These are phyloP conservation scores for Ilyonectria mors-panacis DNA, from an alignment of 2,329 filamentous ascomycete species.

Conservation along the genomic window DNA sequence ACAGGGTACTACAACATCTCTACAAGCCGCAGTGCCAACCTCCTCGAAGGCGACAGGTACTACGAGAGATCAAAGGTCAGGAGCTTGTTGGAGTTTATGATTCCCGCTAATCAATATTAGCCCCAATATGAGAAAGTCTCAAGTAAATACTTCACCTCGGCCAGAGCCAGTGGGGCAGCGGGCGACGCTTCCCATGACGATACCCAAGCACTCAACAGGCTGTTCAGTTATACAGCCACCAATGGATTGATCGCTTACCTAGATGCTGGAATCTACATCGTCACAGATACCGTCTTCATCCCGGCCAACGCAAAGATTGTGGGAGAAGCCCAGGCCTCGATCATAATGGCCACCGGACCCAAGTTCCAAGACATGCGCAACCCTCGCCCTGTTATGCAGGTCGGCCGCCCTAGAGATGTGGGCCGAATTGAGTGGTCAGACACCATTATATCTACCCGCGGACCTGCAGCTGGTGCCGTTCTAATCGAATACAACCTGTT, in stretches of 20 bases:
- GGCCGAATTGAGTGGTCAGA: slow-evolving; percentile 81
- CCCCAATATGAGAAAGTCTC: slow-evolving; percentile 78
- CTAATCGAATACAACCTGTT: slow-evolving; percentile 82
- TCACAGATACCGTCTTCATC: slow-evolving; percentile 68
- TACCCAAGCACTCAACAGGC: slow-evolving; percentile 71
- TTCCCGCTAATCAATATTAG: slow-evolving; percentile 41
- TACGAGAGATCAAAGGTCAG: slow-evolving; percentile 78
- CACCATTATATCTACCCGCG: slow-evolving; percentile 78
- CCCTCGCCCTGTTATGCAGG: slow-evolving; percentile 76
- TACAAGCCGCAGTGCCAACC: slow-evolving; percentile 46
- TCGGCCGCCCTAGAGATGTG: slow-evolving; percentile 74
- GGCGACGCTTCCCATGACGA: slow-evolving; percentile 85
- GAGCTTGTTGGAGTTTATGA: neutral
- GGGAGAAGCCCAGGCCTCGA: slow-evolving; percentile 69
- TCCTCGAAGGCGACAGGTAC: slow-evolving; percentile 70
- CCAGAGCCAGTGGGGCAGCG: slow-evolving; percentile 65
- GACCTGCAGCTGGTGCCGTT: slow-evolving; percentile 76
- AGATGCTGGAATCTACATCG: slow-evolving; percentile 73
- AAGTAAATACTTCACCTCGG: slow-evolving; percentile 74
- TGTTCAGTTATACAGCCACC: slow-evolving; percentile 69
- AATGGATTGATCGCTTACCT: slow-evolving; percentile 71
- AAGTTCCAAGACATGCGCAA: slow-evolving; percentile 70
- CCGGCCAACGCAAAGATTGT: slow-evolving; percentile 68
- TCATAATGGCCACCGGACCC: slow-evolving; percentile 69
- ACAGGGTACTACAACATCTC: slow-evolving; percentile 42